Percentiles rank a stretch among this genome's conserved stretches.
phyloP scores from a whole-genome alignment of 306 rosid genomes.

The Pyrus communis region DNA sequence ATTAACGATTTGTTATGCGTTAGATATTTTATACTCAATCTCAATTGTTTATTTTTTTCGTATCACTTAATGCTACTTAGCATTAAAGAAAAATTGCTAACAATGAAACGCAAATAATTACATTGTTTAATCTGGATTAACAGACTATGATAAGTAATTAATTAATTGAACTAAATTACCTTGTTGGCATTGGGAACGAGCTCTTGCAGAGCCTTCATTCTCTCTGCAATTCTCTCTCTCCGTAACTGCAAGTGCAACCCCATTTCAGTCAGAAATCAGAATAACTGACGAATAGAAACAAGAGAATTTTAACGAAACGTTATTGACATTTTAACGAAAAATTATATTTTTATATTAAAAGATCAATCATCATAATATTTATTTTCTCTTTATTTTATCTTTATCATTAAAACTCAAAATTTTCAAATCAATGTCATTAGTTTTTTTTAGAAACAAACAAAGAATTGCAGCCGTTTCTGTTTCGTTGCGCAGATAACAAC shows the following conservation, averaged over 20 bases:
- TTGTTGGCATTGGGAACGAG: slow-evolving; percentile 95
- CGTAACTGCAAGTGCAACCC: slow-evolving; percentile 52
- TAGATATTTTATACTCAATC: too few species aligned
- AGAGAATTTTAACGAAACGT: fast-evolving
- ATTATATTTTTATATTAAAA: too few species aligned
- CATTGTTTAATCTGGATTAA: neutral
- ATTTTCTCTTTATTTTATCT: too few species aligned
- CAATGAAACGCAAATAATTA: neutral
- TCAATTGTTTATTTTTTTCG: too few species aligned
- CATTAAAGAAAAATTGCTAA: neutral
- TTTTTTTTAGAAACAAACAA: neutral
- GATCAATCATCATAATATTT: too few species aligned
- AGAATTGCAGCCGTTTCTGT: neutral
- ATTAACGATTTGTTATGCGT: too few species aligned
- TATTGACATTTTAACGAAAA: too few species aligned
- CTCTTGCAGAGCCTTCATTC: slow-evolving; percentile 96
- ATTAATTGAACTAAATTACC: slow-evolving; percentile 27
- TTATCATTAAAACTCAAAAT: too few species aligned
- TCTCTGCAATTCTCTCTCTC: slow-evolving; percentile 97
- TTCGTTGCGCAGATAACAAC: neutral
- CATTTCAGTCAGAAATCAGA: neutral
- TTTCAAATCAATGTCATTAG: too few species aligned
- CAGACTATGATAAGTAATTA: neutral
- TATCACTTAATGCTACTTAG: neutral
- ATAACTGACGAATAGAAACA: neutral